A percentile compares a stretch with the other conserved stretches of the same genome.
phyloP scores from a whole-genome alignment of 345 rosid species.

The Lepidium africanum region DNA sequence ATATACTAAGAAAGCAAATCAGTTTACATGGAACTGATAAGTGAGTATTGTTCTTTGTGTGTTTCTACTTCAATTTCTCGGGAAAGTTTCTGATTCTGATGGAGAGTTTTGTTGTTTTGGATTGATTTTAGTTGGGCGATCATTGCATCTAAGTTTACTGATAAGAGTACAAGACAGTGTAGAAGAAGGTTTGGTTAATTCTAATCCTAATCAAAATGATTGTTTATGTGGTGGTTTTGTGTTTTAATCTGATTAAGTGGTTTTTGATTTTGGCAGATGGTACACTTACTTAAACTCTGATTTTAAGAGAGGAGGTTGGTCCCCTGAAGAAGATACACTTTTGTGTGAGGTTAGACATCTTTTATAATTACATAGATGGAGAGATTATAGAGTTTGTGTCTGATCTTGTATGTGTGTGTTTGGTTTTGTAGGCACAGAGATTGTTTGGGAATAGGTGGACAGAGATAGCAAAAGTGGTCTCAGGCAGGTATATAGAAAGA shows the following conservation, averaged over 20 bases:
- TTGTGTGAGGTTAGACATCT: slow-evolving; percentile 66
- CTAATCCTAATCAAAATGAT: not conserved
- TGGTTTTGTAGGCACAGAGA: slow-evolving; percentile 71
- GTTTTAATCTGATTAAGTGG: slow-evolving; percentile 17
- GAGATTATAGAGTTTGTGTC: not conserved
- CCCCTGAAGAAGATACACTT: slow-evolving; percentile 93
- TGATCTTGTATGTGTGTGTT: slow-evolving; percentile 16
- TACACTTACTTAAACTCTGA: slow-evolving; percentile 91
- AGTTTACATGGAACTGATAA: slow-evolving; percentile 79
- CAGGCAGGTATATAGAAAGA: slow-evolving; percentile 67
- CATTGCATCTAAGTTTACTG: slow-evolving; percentile 86
- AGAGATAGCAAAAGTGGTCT: slow-evolving; percentile 97
- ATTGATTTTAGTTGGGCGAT: slow-evolving; percentile 67
- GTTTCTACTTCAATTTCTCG: not conserved
- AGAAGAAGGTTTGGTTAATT: slow-evolving; percentile 63
- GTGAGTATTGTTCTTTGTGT: slow-evolving; percentile 30
- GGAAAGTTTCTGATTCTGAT: slow-evolving; percentile 11
- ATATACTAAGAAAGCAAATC: slow-evolving; percentile 78
- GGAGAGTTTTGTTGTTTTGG: not conserved
- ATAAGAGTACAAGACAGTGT: slow-evolving; percentile 95
- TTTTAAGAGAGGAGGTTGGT: slow-evolving; percentile 99
- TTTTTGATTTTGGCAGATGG: slow-evolving; percentile 52
- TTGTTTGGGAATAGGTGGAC: slow-evolving; percentile 97
- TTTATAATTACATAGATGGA: not conserved
- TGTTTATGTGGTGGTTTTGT: not conserved